Base-by-base conservation (phyloP, 768 basidiomycete genomes). In the Psilocybe subaeruginosa region DNA sequence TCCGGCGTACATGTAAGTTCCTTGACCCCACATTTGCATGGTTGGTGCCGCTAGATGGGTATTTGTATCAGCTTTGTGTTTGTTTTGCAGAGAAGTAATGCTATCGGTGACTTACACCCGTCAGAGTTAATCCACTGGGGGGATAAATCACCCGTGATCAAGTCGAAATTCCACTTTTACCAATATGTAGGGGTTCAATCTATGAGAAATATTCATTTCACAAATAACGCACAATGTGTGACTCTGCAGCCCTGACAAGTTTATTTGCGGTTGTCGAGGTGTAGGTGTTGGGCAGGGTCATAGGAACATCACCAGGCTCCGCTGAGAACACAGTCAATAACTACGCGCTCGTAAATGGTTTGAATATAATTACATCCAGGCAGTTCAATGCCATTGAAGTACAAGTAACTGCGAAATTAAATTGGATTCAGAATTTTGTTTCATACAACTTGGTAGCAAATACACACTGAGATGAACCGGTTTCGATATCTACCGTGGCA, bases 71-170 rank as follows among this genome's bases (percentile, higher is more conserved):
- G 45, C 31, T 39, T 4, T 27, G n/a, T 39, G 14, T 12, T 19
- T 19, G 17, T 17, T 2, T 47, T 5, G 16, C 1, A 4, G 12
- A 23, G 48, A 30, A 16, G 60, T 1, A 3, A 33, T 23, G 23
- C 23, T 23, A 23, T 23, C 23, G 14, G n/a, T 7, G 37, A 39
- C 69, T 23, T 49, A 70, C 69, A 67, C 14, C 54, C 54, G 29
- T 68, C 69, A 3, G 65, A 29, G 58, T 72, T 72, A 48, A 53
- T 65, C 71, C 69, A 72, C 19, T 65, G 65, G 1, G 66, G 54
- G n/a, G 9, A 56, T 30, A 72, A 31, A 9, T 2, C 29, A 8
- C 58, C 39, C 8, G 56, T 68, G 8, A 3, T 35, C 4, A 64
- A 37, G 54, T 72, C 54, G 30, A 64, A 14, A 14, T 27, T 59